Base-by-base conservation (phyloP, 495 filamentous ascomycete genomes). In the Lasiosphaeria ovina region DNA sequence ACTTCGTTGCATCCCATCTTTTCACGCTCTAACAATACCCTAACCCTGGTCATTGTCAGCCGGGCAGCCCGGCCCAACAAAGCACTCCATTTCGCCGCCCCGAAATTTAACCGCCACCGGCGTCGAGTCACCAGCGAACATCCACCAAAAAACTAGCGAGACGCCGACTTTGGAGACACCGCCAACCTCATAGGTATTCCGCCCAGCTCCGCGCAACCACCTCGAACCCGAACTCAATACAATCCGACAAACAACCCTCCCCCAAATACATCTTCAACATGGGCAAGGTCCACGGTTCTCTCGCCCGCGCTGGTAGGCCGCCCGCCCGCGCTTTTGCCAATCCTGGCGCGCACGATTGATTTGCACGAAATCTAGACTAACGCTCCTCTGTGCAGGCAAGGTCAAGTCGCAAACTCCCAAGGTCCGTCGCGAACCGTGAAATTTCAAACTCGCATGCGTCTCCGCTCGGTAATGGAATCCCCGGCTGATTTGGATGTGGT, bases 251-350 rank as follows among this genome's bases (percentile, higher is more conserved):
- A 51, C 31, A 72, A 11, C 58, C 17, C 8, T 34, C 40, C 58
- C 54, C 31, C 44, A 48, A 56, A 61, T 60, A 71, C 76, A 76
- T 72, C 76, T 74, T 79, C 83, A 87, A 77, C 73, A 93, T 93
- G 90, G 90, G 90, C 77, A 93, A 93, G 82, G 90, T 92, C 69
- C 90, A 93, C 84, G 90, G 90, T 65, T 92, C 88, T 45, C 89
- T 97, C 79, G 93, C 93, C 76, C 93, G 93, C 89, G 93, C 93
- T 73, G 94, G 93, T 84, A 76, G 58, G 72, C 50, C 36, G 11
- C 42, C n/a, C 48, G 33, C 48, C 32, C 12, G 32, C 52, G 38
- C 51, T 34, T 16, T 40, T 32, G 45, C 40, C 17, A 47, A 24
- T 24, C 9, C 35, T 54, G 36, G 16, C 36, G 58, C 57, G 2